A percentile compares a stretch with the other conserved stretches of the same genome.
phyloP scores from a whole-genome alignment of 1,139 yeast genomes.

The Saccharomyces hybrid region DNA sequence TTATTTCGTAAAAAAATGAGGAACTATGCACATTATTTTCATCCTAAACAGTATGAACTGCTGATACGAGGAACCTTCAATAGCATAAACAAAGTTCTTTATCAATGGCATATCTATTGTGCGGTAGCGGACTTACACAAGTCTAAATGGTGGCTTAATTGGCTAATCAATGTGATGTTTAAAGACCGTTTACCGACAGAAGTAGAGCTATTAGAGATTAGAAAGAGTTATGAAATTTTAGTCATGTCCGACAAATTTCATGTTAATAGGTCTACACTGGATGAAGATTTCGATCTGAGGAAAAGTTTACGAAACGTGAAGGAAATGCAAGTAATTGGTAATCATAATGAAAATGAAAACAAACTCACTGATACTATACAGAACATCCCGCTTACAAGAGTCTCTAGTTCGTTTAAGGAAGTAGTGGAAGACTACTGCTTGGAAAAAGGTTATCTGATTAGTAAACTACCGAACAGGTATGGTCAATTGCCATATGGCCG shows the following conservation, averaged over 20 bases:
- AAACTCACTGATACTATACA: constrained; percentile 9
- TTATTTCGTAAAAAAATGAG: constrained; percentile 13
- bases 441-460: constrained; percentile 26
- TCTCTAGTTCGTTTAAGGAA: constrained; percentile 39
- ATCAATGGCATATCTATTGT: constrained; percentile 24
- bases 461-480: constrained; percentile 13
- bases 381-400: constrained; percentile 29
- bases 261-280: constrained; percentile 11
- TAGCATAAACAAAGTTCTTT: constrained; percentile 20
- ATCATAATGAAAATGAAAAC: neutral
- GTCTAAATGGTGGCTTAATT: constrained; percentile 20
- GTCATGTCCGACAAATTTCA: neutral
- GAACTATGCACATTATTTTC: constrained; percentile 11
- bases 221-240: constrained; percentile 5
- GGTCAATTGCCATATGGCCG: constrained; percentile 17
- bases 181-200: constrained; percentile 7
- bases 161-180: constrained; percentile 18
- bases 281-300: constrained; percentile 15
- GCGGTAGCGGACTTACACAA: constrained; percentile 8
- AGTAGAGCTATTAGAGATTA: constrained; percentile 11
- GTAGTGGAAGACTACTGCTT: constrained; percentile 41
- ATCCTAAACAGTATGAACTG: constrained; percentile 8
- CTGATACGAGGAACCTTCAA: constrained; percentile 18
- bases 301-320: neutral
- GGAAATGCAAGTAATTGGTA: constrained; percentile 2